phyloP scores from a whole-genome alignment of 2,329 filamentous ascomycete genomes.

The Diaporthe vexans region DNA sequence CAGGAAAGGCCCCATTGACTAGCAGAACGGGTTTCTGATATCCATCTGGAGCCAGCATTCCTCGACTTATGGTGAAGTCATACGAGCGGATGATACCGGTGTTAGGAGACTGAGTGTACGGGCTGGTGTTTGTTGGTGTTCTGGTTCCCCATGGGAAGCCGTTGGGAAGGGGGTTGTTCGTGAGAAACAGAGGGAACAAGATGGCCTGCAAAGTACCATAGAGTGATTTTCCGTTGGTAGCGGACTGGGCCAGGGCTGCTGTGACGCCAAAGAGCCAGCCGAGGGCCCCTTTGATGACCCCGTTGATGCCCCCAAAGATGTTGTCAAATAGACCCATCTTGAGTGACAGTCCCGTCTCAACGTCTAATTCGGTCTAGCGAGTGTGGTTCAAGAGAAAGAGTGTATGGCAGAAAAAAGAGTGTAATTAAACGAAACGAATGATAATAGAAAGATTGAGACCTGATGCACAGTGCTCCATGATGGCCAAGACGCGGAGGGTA shows the following conservation, averaged over 20 bases:
- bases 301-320: slow-evolving; percentile 1
- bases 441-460: slow-evolving; percentile 25
- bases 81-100: slow-evolving; percentile 70
- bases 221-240: slow-evolving; percentile 58
- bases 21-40: slow-evolving; percentile 68
- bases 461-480: background rate
- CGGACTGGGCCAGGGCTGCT: slow-evolving; percentile 49
- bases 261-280: slow-evolving; percentile 45
- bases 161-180: slow-evolving; percentile 62
- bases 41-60: slow-evolving; percentile 68
- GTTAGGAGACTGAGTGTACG: slow-evolving; percentile 61
- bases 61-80: slow-evolving; percentile 66
- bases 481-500: background rate
- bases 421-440: slow-evolving; percentile 38
- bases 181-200: slow-evolving; percentile 59
- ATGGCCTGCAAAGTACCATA: slow-evolving; percentile 57
- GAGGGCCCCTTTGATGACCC: slow-evolving; percentile 31
- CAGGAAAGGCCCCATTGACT: slow-evolving; percentile 76
- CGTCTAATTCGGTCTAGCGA: slow-evolving; percentile 15
- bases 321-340: slow-evolving; percentile 45
- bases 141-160: slow-evolving; percentile 67
- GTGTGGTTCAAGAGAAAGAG: background rate
- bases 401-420: background rate
- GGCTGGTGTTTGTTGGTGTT: slow-evolving; percentile 61
- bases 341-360: slow-evolving; percentile 34